A percentile compares a stretch with the other conserved stretches of the same genome.
phyloP scores from a whole-genome alignment of 345 rosid genomes.

The Acer yangbiense region DNA sequence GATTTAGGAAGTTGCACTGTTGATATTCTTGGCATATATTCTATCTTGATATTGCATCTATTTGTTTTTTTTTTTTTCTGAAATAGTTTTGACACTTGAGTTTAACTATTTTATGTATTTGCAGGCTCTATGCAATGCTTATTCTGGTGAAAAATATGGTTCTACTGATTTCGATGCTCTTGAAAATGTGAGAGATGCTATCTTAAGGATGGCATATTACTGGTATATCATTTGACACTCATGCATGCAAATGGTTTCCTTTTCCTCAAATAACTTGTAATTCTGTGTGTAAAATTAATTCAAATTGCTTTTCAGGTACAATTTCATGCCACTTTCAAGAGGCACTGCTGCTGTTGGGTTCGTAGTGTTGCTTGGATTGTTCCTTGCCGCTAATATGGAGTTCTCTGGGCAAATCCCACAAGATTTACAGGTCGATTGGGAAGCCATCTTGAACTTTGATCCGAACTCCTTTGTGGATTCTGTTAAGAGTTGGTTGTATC shows the following conservation, averaged over 20 bases:
- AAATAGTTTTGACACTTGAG: background rate
- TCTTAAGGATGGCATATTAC: conserved; percentile 92
- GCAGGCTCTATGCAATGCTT: conserved; percentile 82
- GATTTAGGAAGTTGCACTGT: background rate
- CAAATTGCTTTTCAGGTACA: conserved; percentile 60
- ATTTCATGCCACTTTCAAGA: conserved; percentile 94
- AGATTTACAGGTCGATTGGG: conserved; percentile 92
- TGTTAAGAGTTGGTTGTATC: conserved; percentile 77
- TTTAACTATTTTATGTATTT: conserved; percentile 9
- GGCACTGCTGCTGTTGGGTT: conserved; percentile 90
- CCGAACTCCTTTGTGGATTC: conserved; percentile 61
- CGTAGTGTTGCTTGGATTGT: conserved; percentile 72
- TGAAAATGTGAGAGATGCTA: conserved; percentile 70
- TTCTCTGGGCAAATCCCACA: conserved; percentile 67
- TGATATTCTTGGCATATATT: background rate
- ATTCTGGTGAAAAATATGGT: conserved; percentile 76
- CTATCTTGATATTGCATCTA: background rate
- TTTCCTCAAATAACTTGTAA: background rate
- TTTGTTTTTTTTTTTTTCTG: background rate
- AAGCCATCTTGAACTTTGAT: conserved; percentile 76
- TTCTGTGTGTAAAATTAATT: conserved; percentile 13
- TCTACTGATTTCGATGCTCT: conserved; percentile 61
- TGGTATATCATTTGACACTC: conserved; percentile 49
- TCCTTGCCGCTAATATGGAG: conserved; percentile 91
- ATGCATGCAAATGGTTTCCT: conserved; percentile 11